Evolutionary conservation across 495 filamentous ascomycete genomes (phyloP).

Genomic region (Podospora comata): DNA sequence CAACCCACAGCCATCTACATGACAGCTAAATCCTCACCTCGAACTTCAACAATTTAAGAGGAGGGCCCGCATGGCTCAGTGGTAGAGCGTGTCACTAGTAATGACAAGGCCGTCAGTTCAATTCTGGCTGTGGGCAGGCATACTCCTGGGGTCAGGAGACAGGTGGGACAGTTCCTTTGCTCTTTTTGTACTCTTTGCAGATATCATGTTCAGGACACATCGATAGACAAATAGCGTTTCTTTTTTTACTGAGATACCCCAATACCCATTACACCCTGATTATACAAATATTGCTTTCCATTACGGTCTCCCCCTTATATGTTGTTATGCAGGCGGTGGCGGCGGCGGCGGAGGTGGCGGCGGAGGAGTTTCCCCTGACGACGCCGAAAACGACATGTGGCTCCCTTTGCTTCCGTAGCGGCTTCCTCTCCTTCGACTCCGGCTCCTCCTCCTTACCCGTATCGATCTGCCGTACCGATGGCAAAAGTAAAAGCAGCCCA

Average conservation of each 20-base stretch:
- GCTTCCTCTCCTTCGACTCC: neutral
- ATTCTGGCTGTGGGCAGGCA: slow-evolving; percentile 9
- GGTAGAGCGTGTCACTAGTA: slow-evolving; percentile 16
- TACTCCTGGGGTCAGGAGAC: neutral
- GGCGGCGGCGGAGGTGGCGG: slow-evolving; percentile 1
- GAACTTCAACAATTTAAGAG: slow-evolving; percentile 1
- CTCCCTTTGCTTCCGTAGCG: neutral
- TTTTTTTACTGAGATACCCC: neutral
- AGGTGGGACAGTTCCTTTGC: neutral
- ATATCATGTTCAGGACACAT: neutral
- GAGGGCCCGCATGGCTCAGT: slow-evolving; percentile 21
- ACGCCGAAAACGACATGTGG: neutral
- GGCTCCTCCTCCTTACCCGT: slow-evolving; percentile 21
- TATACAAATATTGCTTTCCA: neutral
- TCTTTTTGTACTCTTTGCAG: neutral
- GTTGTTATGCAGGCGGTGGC: neutral
- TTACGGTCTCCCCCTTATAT: neutral
- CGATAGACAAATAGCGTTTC: neutral
- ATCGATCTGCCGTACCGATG: slow-evolving; percentile 33
- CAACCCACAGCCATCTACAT: slow-evolving; percentile 4
- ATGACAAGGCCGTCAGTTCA: slow-evolving; percentile 19
- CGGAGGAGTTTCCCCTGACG: neutral
- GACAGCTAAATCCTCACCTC: slow-evolving; percentile 5
- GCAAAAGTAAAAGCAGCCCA: slow-evolving; percentile 29
- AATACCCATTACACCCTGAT: neutral